Conservation (phyloP, 441 rosid species). For the Pelargonium citronellum region DNA sequence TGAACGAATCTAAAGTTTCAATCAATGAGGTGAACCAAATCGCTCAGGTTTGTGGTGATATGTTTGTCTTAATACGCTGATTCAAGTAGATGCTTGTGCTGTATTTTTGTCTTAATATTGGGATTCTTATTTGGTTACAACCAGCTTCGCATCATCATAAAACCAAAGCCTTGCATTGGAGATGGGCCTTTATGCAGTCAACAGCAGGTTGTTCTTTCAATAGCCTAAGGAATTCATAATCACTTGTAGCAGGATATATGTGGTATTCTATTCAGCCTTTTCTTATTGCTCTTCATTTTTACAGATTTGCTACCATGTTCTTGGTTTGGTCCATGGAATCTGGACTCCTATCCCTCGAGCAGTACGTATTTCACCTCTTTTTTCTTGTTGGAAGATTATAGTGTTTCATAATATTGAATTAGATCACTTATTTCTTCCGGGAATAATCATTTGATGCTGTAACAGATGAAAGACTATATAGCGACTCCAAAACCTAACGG, state of each 20-base stretch:
- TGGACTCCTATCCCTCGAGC: constrained; percentile 98
- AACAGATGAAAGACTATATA: constrained; percentile 93
- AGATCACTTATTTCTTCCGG: neutral
- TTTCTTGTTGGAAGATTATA: constrained; percentile 1
- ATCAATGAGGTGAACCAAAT: constrained; percentile 83
- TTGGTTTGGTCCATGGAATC: constrained; percentile 89
- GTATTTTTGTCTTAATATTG: constrained; percentile 18
- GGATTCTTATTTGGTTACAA: constrained; percentile 24
- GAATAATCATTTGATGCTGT: neutral
- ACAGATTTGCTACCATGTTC: constrained; percentile 97
- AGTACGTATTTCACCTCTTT: constrained; percentile 37
- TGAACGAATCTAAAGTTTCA: constrained; percentile 75
- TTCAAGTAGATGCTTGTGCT: constrained; percentile 9
- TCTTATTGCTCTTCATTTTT: constrained; percentile 25
- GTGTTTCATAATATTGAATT: neutral
- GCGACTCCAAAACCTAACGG: constrained; percentile 99
- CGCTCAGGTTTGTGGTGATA: constrained; percentile 70
- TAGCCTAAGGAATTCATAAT: constrained; percentile 15
- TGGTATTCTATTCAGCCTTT: constrained; percentile 15
- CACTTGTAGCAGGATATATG: constrained; percentile 3
- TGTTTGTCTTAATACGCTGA: constrained; percentile 17
- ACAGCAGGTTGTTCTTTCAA: constrained; percentile 61
- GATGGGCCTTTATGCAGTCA: constrained; percentile 80
- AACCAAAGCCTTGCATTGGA: constrained; percentile 68
- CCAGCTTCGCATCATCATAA: constrained; percentile 86